phyloP scores from a whole-genome alignment of 176 grass and related monocot species.

The Eleusine indica region DNA sequence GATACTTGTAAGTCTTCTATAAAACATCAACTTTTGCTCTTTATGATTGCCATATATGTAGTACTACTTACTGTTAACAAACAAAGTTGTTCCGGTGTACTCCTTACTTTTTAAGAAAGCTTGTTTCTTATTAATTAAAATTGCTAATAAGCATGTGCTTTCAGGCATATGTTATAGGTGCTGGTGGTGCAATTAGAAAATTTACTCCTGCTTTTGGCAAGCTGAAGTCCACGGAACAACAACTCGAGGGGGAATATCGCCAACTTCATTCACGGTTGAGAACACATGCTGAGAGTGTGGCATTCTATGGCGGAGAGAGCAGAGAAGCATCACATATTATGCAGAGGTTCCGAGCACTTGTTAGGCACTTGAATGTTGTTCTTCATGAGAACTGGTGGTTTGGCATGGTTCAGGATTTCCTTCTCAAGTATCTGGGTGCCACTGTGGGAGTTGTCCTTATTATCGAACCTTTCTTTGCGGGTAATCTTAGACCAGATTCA shows the following conservation, averaged over 20 bases:
- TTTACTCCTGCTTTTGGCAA: slow-evolving; percentile 94
- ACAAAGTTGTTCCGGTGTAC: neutral
- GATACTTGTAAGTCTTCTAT: slow-evolving; percentile 77
- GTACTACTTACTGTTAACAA: neutral
- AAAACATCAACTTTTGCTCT: neutral
- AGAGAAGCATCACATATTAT: slow-evolving; percentile 90
- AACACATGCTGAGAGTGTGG: slow-evolving; percentile 95
- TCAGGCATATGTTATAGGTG: slow-evolving; percentile 97
- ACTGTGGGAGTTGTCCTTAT: slow-evolving; percentile 92
- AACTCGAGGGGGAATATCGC: slow-evolving; percentile 95
- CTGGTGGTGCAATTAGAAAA: slow-evolving; percentile 77
- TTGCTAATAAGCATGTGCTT: slow-evolving; percentile 33
- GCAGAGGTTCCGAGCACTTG: slow-evolving; percentile 70
- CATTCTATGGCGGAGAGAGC: slow-evolving; percentile 90
- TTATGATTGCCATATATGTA: slow-evolving; percentile 6
- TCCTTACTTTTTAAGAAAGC: neutral
- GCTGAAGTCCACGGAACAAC: slow-evolving; percentile 92
- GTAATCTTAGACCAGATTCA: slow-evolving; percentile 79
- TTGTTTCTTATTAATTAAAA: slow-evolving; percentile 22
- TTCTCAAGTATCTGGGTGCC: slow-evolving; percentile 97
- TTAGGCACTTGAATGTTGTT: slow-evolving; percentile 81
- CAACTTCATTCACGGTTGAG: slow-evolving; percentile 91
- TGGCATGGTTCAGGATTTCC: slow-evolving; percentile 99
- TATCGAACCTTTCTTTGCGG: slow-evolving; percentile 95
- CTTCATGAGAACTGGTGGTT: slow-evolving; percentile 99